Evolutionary conservation across 2,329 filamentous ascomycete genomes (phyloP).

Genomic region (Dothistroma septosporum): DNA sequence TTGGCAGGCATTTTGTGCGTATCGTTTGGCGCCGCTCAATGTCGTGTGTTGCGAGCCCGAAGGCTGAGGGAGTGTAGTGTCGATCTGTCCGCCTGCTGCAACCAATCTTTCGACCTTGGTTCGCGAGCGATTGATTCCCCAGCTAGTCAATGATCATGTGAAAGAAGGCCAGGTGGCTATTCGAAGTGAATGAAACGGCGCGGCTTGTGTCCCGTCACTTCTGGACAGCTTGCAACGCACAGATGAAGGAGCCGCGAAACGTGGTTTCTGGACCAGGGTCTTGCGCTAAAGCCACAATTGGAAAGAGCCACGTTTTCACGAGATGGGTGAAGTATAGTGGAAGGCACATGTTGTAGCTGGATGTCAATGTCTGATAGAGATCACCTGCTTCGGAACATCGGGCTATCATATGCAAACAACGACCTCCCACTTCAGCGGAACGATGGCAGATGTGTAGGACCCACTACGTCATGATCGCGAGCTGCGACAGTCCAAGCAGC

Average conservation of each 20-base stretch:
- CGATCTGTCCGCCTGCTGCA: background rate
- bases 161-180: background rate
- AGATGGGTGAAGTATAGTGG: conserved; percentile 1
- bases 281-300: background rate
- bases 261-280: background rate
- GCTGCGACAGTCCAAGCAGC: background rate
- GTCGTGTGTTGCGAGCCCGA: conserved; percentile 12
- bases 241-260: too few species aligned
- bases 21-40: conserved; percentile 1
- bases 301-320: conserved; percentile 5
- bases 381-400: background rate
- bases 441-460: background rate
- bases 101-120: background rate
- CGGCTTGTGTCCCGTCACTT: background rate
- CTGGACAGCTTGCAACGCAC: conserved; percentile 1
- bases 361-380: background rate
- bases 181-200: background rate
- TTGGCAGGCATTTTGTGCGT: conserved; percentile 70
- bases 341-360: background rate
- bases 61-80: conserved; percentile 12
- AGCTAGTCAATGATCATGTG: background rate
- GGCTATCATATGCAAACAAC: background rate
- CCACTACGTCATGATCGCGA: conserved; percentile 3
- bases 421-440: background rate
- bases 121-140: background rate